Evolutionary conservation across 352 stramenopile species (phyloP), one percentile per base, ranked within the genome.

Genomic region (Phytophthora pini): DNA sequence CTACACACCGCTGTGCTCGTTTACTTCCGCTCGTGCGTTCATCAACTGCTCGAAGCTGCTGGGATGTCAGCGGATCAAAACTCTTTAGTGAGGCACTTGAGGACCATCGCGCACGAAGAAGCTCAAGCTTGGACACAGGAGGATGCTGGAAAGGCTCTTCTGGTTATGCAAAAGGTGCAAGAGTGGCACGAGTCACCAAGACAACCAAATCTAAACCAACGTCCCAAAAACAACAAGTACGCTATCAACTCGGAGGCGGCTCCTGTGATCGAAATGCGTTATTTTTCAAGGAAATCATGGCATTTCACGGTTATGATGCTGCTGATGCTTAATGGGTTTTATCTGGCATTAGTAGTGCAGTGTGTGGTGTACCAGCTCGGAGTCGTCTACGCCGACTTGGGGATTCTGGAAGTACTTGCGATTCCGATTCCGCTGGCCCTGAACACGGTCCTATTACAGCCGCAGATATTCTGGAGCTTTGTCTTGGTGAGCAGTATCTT

Each of bases 301-400:
- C 80, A 91, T 32, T 87, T 88, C 61, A 24, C 69, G 0, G 70
- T 91, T 48, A 82, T 88, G 61, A 46, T 77, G 15, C 45, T 87
- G 11, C 54, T 91, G 15, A 88, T 91, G 74, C 63, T 91, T 31
- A 91, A 91, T 44, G 82, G 72, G 0, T 78, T 91, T 50, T 88
- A 85, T 63, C 31, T 76, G 15, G 80, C 80, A 15, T 59, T 89
- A 17, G 61, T 89, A 27, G 63, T 73, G 10, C 80, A 88, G 48
- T 89, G 80, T 34, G 61, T 87, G 11, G 44, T 78, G 9, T 87
- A 88, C 57, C 68, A 86, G 34, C 20, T 89, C 17, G 36, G 61
- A 10, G 27, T 50, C 11, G 32, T 74, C 13, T 70, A 64, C 29
- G 40, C 47, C 15, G 56, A 66, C 9, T 68, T 67, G 5, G 67